These are phyloP conservation scores for Cyclocybe cylindracea DNA, from an alignment of 768 basidiomycete genomes.

Conservation along the genomic window DNA sequence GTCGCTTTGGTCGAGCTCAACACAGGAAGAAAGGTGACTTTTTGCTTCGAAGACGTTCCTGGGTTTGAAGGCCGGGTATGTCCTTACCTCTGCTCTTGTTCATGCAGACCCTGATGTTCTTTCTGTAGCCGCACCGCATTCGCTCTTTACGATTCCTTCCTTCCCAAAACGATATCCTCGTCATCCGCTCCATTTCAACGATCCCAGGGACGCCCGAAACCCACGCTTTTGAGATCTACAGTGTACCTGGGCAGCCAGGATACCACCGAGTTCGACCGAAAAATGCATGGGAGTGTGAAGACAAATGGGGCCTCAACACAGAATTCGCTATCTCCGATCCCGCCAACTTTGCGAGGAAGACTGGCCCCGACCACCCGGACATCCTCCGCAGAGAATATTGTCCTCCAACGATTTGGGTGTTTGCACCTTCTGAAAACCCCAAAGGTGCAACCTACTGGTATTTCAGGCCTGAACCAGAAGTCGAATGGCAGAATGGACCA, in stretches of 20 bases:
- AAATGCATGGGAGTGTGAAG: slow-evolving; percentile 13
- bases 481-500: slow-evolving; percentile 4
- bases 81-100: not conserved
- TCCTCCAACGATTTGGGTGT: slow-evolving; percentile 26
- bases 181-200: slow-evolving; percentile 40
- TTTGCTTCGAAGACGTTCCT: not conserved
- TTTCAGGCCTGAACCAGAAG: slow-evolving; percentile 16
- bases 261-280: slow-evolving; percentile 10
- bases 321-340: slow-evolving; percentile 44
- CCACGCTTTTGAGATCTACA: slow-evolving; percentile 31
- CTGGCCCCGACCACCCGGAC: slow-evolving; percentile 17
- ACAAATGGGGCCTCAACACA: slow-evolving; percentile 10
- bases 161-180: slow-evolving; percentile 49
- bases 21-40: slow-evolving; percentile 12
- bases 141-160: slow-evolving; percentile 54
- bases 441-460: slow-evolving; percentile 25
- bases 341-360: slow-evolving; percentile 25
- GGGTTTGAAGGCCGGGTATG: slow-evolving; percentile 23
- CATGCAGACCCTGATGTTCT: not conserved
- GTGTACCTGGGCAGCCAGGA: slow-evolving; percentile 17
- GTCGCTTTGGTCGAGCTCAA: slow-evolving; percentile 1
- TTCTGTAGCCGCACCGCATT: slow-evolving; percentile 46
- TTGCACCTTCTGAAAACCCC: slow-evolving; percentile 18
- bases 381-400: slow-evolving; percentile 15
- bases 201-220: slow-evolving; percentile 15